A percentile compares a stretch with the other conserved stretches of the same genome.
These are phyloP conservation scores for Rosa persica DNA, from an alignment of 306 rosid species.

Conservation along the genomic window DNA sequence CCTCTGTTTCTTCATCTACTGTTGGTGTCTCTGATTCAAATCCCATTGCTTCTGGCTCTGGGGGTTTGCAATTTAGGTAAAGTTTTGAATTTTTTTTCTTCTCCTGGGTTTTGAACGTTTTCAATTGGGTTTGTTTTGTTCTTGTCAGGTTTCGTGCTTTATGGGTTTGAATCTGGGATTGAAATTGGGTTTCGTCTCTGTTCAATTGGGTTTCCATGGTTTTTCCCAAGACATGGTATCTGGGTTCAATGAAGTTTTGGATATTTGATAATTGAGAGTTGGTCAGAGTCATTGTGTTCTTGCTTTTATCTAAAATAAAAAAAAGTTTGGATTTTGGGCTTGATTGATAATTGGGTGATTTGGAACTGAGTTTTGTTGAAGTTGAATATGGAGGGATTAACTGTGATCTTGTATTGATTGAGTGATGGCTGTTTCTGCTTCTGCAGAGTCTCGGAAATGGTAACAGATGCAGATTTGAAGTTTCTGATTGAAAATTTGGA, in stretches of 20 bases:
- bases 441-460: conserved; percentile 60
- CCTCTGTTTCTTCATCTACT: conserved; percentile 12
- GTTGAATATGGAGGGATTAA: neutral
- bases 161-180: neutral
- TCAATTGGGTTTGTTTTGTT: neutral
- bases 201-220: neutral
- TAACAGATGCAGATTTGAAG: conserved; percentile 70
- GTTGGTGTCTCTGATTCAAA: conserved; percentile 17
- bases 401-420: conserved; percentile 22
- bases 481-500: conserved; percentile 61
- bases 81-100: neutral
- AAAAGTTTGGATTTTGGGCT: neutral
- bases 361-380: neutral
- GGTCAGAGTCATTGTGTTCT: neutral
- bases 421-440: conserved; percentile 23
- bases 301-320: too few species aligned
- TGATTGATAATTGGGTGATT: neutral
- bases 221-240: neutral
- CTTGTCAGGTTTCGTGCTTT: conserved; percentile 4
- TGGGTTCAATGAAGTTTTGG: neutral
- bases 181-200: conserved; percentile 7
- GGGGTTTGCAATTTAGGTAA: conserved; percentile 16
- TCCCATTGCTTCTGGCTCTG: conserved; percentile 16
- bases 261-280: neutral
- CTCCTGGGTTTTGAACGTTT: neutral